Percentiles rank a stretch among this genome's conserved stretches.
Conservation (phyloP, 352 stramenopile species). For the Lagenidium giganteum region DNA sequence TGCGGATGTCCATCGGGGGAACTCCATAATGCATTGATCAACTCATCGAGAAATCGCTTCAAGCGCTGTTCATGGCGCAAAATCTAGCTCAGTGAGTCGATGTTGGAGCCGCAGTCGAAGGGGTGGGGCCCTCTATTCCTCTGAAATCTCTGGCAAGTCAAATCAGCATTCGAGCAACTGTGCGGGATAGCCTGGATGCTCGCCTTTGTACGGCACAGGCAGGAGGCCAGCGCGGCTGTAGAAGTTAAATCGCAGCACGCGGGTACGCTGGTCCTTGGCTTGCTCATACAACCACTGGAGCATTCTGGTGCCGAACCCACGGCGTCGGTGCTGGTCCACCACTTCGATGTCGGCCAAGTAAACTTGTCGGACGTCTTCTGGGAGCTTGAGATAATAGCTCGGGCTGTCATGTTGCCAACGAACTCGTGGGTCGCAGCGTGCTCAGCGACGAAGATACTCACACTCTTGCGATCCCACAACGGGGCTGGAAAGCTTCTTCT, state of each 20-base stretch:
- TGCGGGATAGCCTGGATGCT: conserved; percentile 24
- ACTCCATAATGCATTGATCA: too few species aligned
- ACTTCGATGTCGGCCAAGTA: conserved; percentile 21
- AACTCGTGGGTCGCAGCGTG: neutral
- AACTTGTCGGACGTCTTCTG: conserved; percentile 16
- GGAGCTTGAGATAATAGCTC: conserved; percentile 23
- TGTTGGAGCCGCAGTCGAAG: too few species aligned
- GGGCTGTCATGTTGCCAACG: conserved; percentile 1
- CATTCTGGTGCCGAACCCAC: conserved; percentile 12
- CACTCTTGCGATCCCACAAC: too few species aligned
- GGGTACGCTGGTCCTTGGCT: conserved; percentile 4
- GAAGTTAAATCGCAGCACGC: conserved; percentile 18
- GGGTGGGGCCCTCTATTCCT: too few species aligned
- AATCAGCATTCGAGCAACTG: too few species aligned
- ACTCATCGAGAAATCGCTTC: too few species aligned
- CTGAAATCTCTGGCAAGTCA: too few species aligned
- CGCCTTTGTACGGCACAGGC: conserved; percentile 25
- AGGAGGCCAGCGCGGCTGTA: conserved; percentile 16
- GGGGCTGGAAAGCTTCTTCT: too few species aligned
- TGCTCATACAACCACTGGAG: conserved; percentile 15
- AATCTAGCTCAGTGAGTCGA: too few species aligned
- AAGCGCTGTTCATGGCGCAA: too few species aligned
- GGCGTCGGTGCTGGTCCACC: conserved; percentile 15
- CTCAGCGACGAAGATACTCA: conserved; percentile 25
- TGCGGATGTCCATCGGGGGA: too few species aligned